phyloP scores from a whole-genome alignment of 179 eudicot genomes.

The Beta lomatogona region DNA sequence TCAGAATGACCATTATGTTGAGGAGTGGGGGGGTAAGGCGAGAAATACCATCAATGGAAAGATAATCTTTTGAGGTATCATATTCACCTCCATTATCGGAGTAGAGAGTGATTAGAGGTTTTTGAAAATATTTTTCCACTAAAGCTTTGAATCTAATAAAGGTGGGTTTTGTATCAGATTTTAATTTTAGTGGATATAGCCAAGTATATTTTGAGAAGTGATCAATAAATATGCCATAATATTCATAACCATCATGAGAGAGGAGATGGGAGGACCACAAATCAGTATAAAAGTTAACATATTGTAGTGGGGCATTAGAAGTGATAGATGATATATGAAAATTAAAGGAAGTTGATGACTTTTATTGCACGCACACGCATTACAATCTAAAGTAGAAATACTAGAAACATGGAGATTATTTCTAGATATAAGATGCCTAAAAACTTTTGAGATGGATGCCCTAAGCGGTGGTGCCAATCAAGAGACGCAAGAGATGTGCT shows the following conservation, averaged over 20 bases:
- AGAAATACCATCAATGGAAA: not conserved
- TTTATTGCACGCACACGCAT: not conserved
- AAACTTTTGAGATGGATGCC: not conserved
- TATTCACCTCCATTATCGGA: not conserved
- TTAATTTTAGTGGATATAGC: not conserved
- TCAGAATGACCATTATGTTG: no score
- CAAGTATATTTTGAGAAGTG: not conserved
- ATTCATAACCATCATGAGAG: not conserved
- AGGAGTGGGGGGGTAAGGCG: not conserved
- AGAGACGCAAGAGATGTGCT: not conserved
- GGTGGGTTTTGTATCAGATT: not conserved
- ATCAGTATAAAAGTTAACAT: not conserved
- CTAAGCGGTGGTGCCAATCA: not conserved
- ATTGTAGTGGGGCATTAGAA: not conserved
- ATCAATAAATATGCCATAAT: not conserved
- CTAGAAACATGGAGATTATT: no score
- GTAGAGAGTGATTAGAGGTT: not conserved
- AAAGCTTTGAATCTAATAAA: not conserved
- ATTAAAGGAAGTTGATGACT: not conserved
- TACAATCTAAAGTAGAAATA: no score
- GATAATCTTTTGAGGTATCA: not conserved
- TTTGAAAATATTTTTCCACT: not conserved
- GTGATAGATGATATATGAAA: not conserved
- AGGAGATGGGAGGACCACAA: no score
- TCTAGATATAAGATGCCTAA: no score